phyloP scores from a whole-genome alignment of 148 eudicot genomes.

The Tetragonia tetragonoides region DNA sequence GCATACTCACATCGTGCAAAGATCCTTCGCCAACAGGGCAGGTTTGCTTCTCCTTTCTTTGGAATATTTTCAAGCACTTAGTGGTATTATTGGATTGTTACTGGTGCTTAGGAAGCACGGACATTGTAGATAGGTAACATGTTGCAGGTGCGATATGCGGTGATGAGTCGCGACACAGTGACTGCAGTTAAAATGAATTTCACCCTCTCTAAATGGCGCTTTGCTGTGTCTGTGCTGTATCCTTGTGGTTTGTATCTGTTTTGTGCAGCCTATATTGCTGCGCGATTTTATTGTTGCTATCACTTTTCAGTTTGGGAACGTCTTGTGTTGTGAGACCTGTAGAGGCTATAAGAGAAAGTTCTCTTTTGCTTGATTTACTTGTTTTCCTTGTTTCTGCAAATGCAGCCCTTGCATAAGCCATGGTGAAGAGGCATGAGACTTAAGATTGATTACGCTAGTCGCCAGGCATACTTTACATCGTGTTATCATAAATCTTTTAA shows the following conservation, averaged over 20 bases:
- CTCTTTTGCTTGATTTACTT: background rate
- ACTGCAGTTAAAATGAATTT: background rate
- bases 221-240: too few relatives aligned
- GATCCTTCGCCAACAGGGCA: constrained; percentile 76
- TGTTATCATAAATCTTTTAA: too few relatives aligned
- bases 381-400: background rate
- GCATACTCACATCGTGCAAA: constrained; percentile 85
- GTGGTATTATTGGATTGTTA: background rate
- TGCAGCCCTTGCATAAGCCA: too few relatives aligned
- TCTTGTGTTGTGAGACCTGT: background rate
- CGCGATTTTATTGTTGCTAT: background rate
- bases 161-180: background rate
- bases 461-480: too few relatives aligned
- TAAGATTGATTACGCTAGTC: too few relatives aligned
- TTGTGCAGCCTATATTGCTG: too few relatives aligned
- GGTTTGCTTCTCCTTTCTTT: constrained; percentile 37
- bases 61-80: background rate
- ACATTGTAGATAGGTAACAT: too few relatives aligned
- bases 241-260: too few relatives aligned
- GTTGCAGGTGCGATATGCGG: background rate
- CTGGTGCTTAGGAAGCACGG: background rate
- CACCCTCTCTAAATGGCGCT: too few relatives aligned
- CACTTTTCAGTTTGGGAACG: background rate
- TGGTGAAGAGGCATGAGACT: too few relatives aligned
- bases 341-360: background rate